Percentiles rank a stretch among this genome's conserved stretches.
These are phyloP conservation scores for Sclerotinia trifoliorum DNA, from an alignment of 2,329 filamentous ascomycete species.

Conservation along the genomic window DNA sequence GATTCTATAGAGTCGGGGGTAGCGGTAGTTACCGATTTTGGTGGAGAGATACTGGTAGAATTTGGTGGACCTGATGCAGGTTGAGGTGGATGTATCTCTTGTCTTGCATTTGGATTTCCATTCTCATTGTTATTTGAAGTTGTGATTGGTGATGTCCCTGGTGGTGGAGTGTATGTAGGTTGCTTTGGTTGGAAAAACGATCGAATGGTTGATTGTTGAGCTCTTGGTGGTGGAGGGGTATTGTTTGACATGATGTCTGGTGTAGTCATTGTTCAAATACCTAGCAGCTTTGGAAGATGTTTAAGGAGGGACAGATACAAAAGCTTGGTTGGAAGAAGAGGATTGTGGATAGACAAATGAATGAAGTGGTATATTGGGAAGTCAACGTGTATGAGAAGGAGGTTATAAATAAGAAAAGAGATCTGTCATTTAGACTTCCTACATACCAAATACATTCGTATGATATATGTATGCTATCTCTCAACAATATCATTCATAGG, in stretches of 20 bases:
- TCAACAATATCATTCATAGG: no score
- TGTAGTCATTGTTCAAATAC: neutral
- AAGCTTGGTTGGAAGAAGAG: neutral
- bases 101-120: neutral
- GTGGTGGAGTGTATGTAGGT: constrained; percentile 47
- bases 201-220: constrained; percentile 55
- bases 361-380: neutral
- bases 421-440: neutral
- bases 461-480: neutral
- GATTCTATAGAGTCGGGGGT: constrained; percentile 24
- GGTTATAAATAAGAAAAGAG: neutral
- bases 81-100: constrained; percentile 25
- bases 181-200: constrained; percentile 58
- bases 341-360: neutral
- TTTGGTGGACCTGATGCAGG: constrained; percentile 28
- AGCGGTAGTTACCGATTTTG: constrained; percentile 27
- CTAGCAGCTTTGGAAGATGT: neutral
- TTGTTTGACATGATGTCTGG: constrained; percentile 12
- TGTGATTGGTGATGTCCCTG: constrained; percentile 30
- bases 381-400: neutral
- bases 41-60: constrained; percentile 3
- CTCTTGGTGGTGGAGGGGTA: constrained; percentile 23
- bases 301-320: neutral
- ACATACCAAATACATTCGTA: neutral
- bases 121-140: neutral